phyloP scores from a whole-genome alignment of 2,329 filamentous ascomycete genomes.

The Aspergillus sp. region DNA sequence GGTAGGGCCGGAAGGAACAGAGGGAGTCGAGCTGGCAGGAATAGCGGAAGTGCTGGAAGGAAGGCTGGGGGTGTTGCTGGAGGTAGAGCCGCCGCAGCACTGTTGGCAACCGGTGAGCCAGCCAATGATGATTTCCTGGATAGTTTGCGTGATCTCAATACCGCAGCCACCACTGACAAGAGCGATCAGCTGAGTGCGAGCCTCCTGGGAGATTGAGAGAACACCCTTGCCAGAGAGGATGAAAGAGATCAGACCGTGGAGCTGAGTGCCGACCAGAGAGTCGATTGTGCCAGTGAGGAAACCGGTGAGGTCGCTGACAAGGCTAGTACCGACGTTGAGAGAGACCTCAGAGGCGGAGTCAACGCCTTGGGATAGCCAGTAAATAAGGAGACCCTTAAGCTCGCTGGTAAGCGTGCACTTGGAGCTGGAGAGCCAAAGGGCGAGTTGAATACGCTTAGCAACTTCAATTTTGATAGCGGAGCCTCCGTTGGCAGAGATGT shows the following conservation, averaged over 20 bases:
- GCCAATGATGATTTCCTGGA: constrained; percentile 52
- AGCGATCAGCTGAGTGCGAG: constrained; percentile 37
- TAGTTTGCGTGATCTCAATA: constrained; percentile 53
- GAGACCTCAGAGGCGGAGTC: constrained; percentile 24
- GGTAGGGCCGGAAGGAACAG: background rate
- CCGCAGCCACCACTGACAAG: constrained; percentile 37
- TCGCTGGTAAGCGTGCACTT: constrained; percentile 35
- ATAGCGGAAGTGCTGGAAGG: constrained; percentile 11
- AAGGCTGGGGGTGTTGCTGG: constrained; percentile 5
- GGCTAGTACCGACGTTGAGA: constrained; percentile 26
- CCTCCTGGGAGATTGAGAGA: constrained; percentile 30
- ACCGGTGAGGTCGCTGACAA: constrained; percentile 29
- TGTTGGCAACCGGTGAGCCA: constrained; percentile 34
- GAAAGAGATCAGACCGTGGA: constrained; percentile 33
- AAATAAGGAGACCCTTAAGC: constrained; percentile 36
- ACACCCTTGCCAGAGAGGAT: constrained; percentile 34
- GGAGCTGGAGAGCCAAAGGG: constrained; percentile 33
- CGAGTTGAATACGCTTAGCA: constrained; percentile 32
- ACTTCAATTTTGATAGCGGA: constrained; percentile 27
- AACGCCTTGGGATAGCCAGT: constrained; percentile 37
- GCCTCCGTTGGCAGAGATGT: constrained; percentile 29
- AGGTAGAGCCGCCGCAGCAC: constrained; percentile 13
- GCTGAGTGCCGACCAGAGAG: constrained; percentile 27
- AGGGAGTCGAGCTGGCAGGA: background rate
- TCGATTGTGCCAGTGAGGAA: constrained; percentile 33